phyloP scores from a whole-genome alignment of 371 early-diverging fungal genomes.

The Zychaea mexicana region DNA sequence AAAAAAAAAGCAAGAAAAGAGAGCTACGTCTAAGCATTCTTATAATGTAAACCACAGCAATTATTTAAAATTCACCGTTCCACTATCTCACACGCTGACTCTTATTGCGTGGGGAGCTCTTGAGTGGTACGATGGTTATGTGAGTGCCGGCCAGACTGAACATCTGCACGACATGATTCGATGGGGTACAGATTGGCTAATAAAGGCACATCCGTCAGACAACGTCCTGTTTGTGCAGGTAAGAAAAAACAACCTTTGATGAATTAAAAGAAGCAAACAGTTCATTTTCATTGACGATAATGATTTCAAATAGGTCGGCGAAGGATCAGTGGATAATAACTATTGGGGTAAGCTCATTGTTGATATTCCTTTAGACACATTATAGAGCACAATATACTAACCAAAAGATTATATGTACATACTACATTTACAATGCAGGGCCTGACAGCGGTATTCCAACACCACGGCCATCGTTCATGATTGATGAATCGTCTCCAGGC shows the following conservation, averaged over 20 bases:
- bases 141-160: slow-evolving; percentile 39
- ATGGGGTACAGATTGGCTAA: slow-evolving; percentile 70
- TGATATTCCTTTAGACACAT: not conserved
- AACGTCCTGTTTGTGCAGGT: slow-evolving; percentile 46
- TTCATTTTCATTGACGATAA: not conserved
- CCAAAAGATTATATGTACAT: too few species aligned
- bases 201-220: slow-evolving; percentile 58
- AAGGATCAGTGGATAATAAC: slow-evolving; percentile 33
- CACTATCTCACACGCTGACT: slow-evolving; percentile 49
- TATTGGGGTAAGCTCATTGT: slow-evolving; percentile 42
- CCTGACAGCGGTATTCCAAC: slow-evolving; percentile 54
- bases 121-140: slow-evolving; percentile 59
- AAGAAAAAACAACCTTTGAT: too few species aligned
- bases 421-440: slow-evolving; percentile 24
- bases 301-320: slow-evolving; percentile 42
- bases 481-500: slow-evolving; percentile 50
- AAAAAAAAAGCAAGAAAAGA: not conserved
- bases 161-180: slow-evolving; percentile 50
- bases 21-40: not conserved
- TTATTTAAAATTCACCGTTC: slow-evolving; percentile 59
- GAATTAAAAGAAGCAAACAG: too few species aligned
- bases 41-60: slow-evolving; percentile 27
- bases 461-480: slow-evolving; percentile 57
- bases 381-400: too few species aligned
- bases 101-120: slow-evolving; percentile 53